Base-by-base conservation (phyloP, 2,329 filamentous ascomycete genomes). In the Exserohilum turcica region DNA sequence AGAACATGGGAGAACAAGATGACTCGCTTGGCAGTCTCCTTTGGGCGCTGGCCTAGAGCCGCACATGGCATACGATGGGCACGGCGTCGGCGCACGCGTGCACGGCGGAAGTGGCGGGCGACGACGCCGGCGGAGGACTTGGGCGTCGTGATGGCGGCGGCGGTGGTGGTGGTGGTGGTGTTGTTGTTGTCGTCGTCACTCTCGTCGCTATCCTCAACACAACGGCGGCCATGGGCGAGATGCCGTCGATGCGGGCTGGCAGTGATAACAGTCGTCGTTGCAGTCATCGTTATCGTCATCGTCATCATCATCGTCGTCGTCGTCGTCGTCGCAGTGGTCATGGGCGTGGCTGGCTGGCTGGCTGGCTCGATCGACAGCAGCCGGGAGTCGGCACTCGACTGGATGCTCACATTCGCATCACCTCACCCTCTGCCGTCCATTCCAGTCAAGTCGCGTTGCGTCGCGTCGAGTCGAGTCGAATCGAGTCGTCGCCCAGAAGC, bases 1-100 rank as follows among this genome's bases (percentile, higher is more conserved):
- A 45, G 46, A 40, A 50, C 33, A 40, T 54, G 12, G 13, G 16
- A 40, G 46, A 40, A 44, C 33, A 50, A 29, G 46, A 31, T 28
- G 47, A 44, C 51, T 54, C 51, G 51, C 46, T 50, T 50, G 51
- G 10, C 8, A 4, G 19, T 15, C 16, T 43, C 38, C 29, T 53
- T 48, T 43, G 28, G 43, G 32, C 38, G 28, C 18, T 43, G 13
- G 13, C 39, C 39, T 43, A 46, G 45, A 53, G 51, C 45, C 51
- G 50, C 44, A 43, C 51, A 53, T 39, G 51, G 49, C 51, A 43
- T 49, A 6, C 13, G 31, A 18, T n/a, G 43, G 28, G 32, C 43
- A 44, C 7, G 31, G 42, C 29, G 42, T 33, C 42, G 48, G 40
- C 27, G 36, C 27, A 18, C 18, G 27, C 33, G 27, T 13, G 19